These are phyloP conservation scores for Drechslera avenae DNA, from an alignment of 2,329 filamentous ascomycete genomes.

Conservation along the genomic window DNA sequence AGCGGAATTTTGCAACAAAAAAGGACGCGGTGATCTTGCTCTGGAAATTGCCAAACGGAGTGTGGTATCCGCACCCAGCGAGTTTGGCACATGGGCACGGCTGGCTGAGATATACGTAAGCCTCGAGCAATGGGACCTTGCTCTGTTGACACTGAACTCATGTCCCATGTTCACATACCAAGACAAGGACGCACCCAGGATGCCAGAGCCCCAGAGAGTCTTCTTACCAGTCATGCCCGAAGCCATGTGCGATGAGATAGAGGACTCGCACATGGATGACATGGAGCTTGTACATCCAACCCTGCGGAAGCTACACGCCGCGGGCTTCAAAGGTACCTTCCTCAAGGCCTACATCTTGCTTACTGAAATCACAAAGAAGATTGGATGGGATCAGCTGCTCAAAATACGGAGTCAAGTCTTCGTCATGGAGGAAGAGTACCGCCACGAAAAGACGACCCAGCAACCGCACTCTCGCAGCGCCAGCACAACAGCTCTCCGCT, in stretches of 20 bases:
- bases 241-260: conserved; percentile 92
- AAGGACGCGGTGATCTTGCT: conserved; percentile 84
- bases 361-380: conserved; percentile 94
- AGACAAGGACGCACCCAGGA: conserved; percentile 92
- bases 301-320: conserved; percentile 81
- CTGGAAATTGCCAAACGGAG: conserved; percentile 92
- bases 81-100: conserved; percentile 96
- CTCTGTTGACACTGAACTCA: conserved; percentile 92
- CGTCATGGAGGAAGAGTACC: conserved; percentile 99
- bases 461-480: conserved; percentile 66
- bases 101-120: conserved; percentile 92
- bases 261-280: conserved; percentile 80
- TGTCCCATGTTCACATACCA: conserved; percentile 99
- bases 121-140: conserved; percentile 95
- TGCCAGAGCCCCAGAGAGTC: conserved; percentile 90
- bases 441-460: conserved; percentile 70
- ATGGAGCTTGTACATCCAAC: conserved; percentile 87
- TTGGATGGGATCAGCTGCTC: conserved; percentile 95
- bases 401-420: conserved; percentile 97
- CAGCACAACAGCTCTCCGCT: conserved; percentile 78
- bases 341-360: conserved; percentile 91
- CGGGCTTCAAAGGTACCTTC: conserved; percentile 92
- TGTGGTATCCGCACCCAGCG: conserved; percentile 92
- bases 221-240: conserved; percentile 85
- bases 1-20: conserved; percentile 86